Percentiles rank a stretch among this genome's conserved stretches.
These are phyloP conservation scores for Lycium ferocissimum DNA, from an alignment of 257 asterid species.

Conservation along the genomic window DNA sequence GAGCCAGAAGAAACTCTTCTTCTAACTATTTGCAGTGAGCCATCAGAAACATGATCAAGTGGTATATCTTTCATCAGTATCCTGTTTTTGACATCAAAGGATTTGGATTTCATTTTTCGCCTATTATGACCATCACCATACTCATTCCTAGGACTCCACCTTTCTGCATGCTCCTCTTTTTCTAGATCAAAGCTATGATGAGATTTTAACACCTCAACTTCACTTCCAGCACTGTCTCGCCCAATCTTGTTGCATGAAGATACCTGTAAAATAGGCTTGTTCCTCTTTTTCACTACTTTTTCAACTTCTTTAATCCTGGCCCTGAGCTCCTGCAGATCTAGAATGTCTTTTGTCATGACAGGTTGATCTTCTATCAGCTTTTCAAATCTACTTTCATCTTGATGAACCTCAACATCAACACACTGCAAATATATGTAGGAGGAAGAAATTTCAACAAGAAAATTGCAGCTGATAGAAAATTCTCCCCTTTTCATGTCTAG, in stretches of 20 bases:
- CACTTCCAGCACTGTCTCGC: slow-evolving; percentile 39
- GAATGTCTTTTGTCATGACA: slow-evolving; percentile 35
- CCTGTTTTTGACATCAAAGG: slow-evolving; percentile 47
- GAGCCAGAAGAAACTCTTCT: slow-evolving; percentile 41
- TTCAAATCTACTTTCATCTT: neutral
- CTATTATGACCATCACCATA: slow-evolving; percentile 46
- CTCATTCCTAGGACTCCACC: slow-evolving; percentile 38
- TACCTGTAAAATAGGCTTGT: slow-evolving; percentile 36
- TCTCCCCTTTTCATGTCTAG: neutral
- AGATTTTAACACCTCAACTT: slow-evolving; percentile 51
- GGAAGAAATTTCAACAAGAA: neutral
- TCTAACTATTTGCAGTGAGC: slow-evolving; percentile 38
- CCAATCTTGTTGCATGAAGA: slow-evolving; percentile 25
- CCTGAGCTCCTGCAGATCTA: slow-evolving; percentile 61
- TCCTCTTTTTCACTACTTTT: slow-evolving; percentile 55
- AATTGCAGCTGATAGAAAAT: neutral
- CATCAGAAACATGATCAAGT: slow-evolving; percentile 70
- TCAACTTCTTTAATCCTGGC: slow-evolving; percentile 63
- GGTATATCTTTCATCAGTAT: slow-evolving; percentile 82
- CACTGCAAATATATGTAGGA: slow-evolving; percentile 42
- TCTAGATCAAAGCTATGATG: slow-evolving; percentile 49
- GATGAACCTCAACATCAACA: slow-evolving; percentile 39
- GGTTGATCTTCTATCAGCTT: slow-evolving; percentile 45
- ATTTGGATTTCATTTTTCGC: slow-evolving; percentile 52
- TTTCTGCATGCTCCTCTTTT: slow-evolving; percentile 36